phyloP scores from a whole-genome alignment of 306 rosid species.

The Pyrus pyrifolia region DNA sequence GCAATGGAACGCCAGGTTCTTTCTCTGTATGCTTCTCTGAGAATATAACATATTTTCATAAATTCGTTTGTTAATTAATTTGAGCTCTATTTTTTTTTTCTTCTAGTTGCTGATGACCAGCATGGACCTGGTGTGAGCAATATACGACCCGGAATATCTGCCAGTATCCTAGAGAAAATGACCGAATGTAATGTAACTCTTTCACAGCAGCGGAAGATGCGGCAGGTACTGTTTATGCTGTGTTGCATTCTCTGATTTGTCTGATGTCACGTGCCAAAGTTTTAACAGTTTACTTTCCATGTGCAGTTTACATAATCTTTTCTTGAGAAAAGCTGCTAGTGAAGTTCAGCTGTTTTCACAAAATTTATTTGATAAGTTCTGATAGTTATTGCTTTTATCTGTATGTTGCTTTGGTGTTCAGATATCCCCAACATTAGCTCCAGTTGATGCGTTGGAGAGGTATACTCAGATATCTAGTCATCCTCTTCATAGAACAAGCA shows the following conservation, averaged over 20 bases:
- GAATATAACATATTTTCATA: background rate
- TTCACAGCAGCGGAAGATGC: slow-evolving; percentile 81
- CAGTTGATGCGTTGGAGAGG: slow-evolving; percentile 69
- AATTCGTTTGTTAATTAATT: slow-evolving; percentile 3
- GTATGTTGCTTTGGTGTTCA: slow-evolving; percentile 22
- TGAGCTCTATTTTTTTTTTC: slow-evolving; percentile 8
- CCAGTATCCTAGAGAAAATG: slow-evolving; percentile 56
- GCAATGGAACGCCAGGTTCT: slow-evolving; percentile 83
- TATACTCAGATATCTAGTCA: slow-evolving; percentile 97
- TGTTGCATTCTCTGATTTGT: background rate
- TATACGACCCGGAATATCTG: slow-evolving; percentile 63
- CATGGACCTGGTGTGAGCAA: slow-evolving; percentile 59
- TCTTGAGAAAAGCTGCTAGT: background rate
- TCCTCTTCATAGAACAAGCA: slow-evolving; percentile 92
- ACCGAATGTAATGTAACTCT: slow-evolving; percentile 85
- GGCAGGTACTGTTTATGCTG: slow-evolving; percentile 49
- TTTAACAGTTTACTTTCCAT: background rate
- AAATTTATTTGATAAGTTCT: background rate
- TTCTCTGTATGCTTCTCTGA: background rate
- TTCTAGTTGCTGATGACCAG: slow-evolving; percentile 52
- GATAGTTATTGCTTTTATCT: background rate
- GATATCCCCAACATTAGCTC: slow-evolving; percentile 83
- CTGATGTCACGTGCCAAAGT: background rate
- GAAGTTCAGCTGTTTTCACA: background rate
- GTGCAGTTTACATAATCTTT: background rate